Evolutionary conservation across 2,329 filamentous ascomycete species (phyloP).

Genomic region (Cladosporium phlei): DNA sequence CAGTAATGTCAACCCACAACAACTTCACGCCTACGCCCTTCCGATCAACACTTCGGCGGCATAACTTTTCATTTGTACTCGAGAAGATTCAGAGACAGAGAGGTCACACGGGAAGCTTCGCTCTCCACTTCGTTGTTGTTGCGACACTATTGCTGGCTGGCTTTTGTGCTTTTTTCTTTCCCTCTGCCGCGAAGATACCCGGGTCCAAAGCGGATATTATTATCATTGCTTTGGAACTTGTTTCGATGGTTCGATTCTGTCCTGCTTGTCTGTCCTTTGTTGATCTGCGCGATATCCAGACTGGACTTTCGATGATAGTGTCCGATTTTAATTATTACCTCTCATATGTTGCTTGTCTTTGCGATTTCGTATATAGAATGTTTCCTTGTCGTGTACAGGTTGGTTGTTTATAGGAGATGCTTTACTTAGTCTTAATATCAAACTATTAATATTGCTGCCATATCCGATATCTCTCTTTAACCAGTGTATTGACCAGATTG

Average conservation of each 20-base stretch:
- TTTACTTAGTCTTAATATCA: constrained; percentile 5
- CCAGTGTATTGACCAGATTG: too few relatives aligned
- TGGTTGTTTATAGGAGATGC: neutral
- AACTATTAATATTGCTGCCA: neutral
- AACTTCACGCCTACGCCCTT: too few relatives aligned
- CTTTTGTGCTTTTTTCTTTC: constrained; percentile 7
- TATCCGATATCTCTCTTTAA: neutral
- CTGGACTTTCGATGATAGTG: constrained; percentile 12
- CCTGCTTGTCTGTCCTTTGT: constrained; percentile 5
- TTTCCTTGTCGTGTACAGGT: neutral
- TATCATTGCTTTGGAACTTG: neutral
- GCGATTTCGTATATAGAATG: constrained; percentile 1
- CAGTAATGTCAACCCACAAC: too few relatives aligned
- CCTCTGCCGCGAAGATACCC: constrained; percentile 11
- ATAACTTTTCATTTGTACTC: constrained; percentile 11
- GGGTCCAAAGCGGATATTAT: neutral
- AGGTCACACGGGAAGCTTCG: neutral
- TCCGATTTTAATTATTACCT: neutral
- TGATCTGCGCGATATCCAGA: constrained; percentile 19
- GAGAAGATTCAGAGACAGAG: constrained; percentile 3
- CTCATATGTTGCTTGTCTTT: constrained; percentile 5
- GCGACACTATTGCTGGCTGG: neutral
- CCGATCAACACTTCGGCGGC: too few relatives aligned
- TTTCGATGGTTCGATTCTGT: neutral
- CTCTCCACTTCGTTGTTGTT: neutral